Evolutionary conservation across 2,329 filamentous ascomycete species (phyloP).

Genomic region (Chrysoporthe puriensis): DNA sequence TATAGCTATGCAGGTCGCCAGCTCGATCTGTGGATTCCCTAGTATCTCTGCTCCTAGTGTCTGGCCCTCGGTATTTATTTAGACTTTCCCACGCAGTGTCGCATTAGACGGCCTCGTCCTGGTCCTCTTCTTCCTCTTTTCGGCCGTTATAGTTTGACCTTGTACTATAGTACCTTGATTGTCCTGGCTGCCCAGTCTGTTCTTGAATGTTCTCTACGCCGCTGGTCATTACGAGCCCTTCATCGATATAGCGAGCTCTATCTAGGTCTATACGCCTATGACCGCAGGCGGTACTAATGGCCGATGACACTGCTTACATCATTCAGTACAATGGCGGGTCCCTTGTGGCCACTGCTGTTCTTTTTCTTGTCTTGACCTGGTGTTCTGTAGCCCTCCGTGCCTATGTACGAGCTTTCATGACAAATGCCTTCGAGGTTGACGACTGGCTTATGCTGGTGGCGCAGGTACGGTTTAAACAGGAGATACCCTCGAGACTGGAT

Average conservation of each 20-base stretch:
- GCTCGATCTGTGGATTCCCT: neutral
- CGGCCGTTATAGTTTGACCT: neutral
- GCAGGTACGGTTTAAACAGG: slow-evolving; percentile 43
- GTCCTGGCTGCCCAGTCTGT: neutral
- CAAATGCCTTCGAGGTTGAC: slow-evolving; percentile 51
- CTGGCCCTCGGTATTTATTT: slow-evolving; percentile 4
- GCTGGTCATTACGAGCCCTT: neutral
- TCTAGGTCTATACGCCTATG: slow-evolving; percentile 12
- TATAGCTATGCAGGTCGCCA: neutral
- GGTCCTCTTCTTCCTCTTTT: slow-evolving; percentile 6
- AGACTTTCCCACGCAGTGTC: neutral
- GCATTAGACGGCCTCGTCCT: neutral
- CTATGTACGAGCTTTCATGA: slow-evolving; percentile 50
- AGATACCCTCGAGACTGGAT: slow-evolving; percentile 5
- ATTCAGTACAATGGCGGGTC: slow-evolving; percentile 44
- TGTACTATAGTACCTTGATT: neutral
- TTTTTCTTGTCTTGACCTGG: slow-evolving; percentile 47
- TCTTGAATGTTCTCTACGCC: neutral
- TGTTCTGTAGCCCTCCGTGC: slow-evolving; percentile 47
- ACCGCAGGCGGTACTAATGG: slow-evolving; percentile 36
- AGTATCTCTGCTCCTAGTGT: neutral
- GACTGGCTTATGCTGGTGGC: slow-evolving; percentile 58
- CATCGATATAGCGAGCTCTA: neutral
- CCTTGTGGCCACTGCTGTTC: slow-evolving; percentile 42
- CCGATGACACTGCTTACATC: slow-evolving; percentile 37